Evolutionary conservation across 495 filamentous ascomycete species (phyloP), one percentile per base, ranked within the genome.

Genomic region (Neurospora sp.): DNA sequence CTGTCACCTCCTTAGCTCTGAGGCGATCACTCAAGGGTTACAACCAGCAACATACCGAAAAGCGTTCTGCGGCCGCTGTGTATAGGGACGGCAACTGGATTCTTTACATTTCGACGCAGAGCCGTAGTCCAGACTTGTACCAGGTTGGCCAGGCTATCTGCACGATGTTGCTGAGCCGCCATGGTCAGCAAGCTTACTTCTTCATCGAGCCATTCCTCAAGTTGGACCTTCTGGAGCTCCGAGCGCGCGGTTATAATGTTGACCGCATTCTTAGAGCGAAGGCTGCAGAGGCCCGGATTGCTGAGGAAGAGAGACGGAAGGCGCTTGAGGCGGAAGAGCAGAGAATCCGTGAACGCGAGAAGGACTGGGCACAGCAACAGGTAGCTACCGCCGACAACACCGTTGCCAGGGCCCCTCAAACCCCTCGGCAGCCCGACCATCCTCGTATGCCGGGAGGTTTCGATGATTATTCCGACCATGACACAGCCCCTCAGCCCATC

Each of bases 241-340:
- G 90, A 76, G 86, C 86, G 31, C 92, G 94, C 72, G 96, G 96
- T 5, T 97, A 96, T 82, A 98, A 99, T 75, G 96, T 98, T 48
- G 92, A 96, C 71, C 89, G 96, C 18, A 97, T 98, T 76, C 85
- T 99, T 22, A 88, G 91, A 39, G 89, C 90, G 40, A 94, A 94
- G 81, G 93, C 90, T 12, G 91, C 91, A 7, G 94, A 98, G 78
- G 91, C 92, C 16, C 87, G 91, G 38, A 89, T 98, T 76, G 94
- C 93, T 6, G 93, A 98, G 75, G 90, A 93, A 76, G 88, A 92
- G 74, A 87, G 92, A 20, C 88, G 90, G 77, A 92, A 91, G 76
- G 89, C 93, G 48, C 73, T 94, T 16, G 93, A 96, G 65, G 89
- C 91, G 70, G 93, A 98, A 78, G 87, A 88, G 76, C 83, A 81